Evolutionary conservation across 129 eudicot genomes (phyloP), one percentile per base, ranked within the genome.

Genomic region (Centrapalus pauciflorus): DNA sequence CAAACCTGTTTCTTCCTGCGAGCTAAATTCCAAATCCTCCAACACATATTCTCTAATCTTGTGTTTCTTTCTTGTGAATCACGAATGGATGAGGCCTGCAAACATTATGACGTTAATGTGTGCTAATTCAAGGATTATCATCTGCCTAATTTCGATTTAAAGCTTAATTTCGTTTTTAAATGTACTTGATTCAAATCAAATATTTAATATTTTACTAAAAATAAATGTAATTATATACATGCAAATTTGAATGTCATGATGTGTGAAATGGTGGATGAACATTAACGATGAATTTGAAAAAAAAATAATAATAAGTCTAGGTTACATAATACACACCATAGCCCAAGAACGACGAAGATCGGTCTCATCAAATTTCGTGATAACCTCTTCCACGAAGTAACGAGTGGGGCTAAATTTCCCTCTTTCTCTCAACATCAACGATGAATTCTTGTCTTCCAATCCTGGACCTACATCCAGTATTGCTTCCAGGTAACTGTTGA

Each of bases 11-110:
- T 89, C 87, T 89, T 89, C 73, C 73, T 69, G 64, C 96, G 96
- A 7, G 96, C 94, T 79, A 89, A 85, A 55, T 87, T 89, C 96
- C 96, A 89, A 67, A 89, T 89, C 84, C 96, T 81, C 96, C 96
- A 89, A 32, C 80, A 72, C 94, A 89, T 82, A 69, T 89, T 89
- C 78, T 89, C 96, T 75, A 89, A 79, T 69, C 96, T 74, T 55
- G 94, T 89, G 76, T 89, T 89, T 67, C 96, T 80, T 82, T 89
- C 96, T 80, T 89, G 85, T 0, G 96, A 84, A 73, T 84, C 84
- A 48, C 96, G 85, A 25, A 84, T 89, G 12, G 96, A 72, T 2
- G 94, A 80, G 8, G 96, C 96, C 96, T 89, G 67, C 71, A 58
- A 10, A 51, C 55, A 57, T 69, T 49, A 60, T 33, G 4, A 61